These are phyloP conservation scores for Cladophialophora carrionii DNA, from an alignment of 2,329 filamentous ascomycete genomes.

Conservation along the genomic window DNA sequence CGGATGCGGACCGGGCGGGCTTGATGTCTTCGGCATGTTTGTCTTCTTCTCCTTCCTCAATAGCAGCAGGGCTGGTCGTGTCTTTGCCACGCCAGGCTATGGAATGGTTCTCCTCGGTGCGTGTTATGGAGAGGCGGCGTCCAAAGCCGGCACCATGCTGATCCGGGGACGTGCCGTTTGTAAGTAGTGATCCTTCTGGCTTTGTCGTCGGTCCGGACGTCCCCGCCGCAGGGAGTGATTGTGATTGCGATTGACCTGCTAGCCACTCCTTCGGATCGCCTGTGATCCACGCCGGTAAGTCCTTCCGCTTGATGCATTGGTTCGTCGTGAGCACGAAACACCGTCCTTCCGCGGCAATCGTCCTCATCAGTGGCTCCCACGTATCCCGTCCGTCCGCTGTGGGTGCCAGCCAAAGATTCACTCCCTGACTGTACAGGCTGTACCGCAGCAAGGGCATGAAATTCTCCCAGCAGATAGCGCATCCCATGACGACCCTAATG, in stretches of 20 bases:
- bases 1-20: not conserved
- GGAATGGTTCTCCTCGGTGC: conserved; percentile 51
- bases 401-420: conserved; percentile 88
- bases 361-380: conserved; percentile 82
- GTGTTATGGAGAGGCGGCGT: conserved; percentile 40
- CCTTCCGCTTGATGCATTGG: conserved; percentile 69
- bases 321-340: conserved; percentile 86
- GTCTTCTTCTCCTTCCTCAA: conserved; percentile 22
- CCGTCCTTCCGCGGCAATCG: conserved; percentile 77
- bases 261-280: conserved; percentile 29
- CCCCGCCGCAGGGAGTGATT: not conserved
- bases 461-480: conserved; percentile 95
- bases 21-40: not conserved
- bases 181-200: conserved; percentile 2
- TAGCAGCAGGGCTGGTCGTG: conserved; percentile 9
- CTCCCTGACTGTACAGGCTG: conserved; percentile 82
- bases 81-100: conserved; percentile 49
- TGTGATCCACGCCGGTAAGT: conserved; percentile 63
- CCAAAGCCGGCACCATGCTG: conserved; percentile 10
- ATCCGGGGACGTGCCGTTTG: conserved; percentile 14
- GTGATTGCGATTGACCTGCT: not conserved
- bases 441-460: conserved; percentile 91
- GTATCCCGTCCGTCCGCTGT: conserved; percentile 83
- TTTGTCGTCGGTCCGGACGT: conserved; percentile 1
- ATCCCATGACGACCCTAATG: conserved; percentile 75